These are phyloP conservation scores for Rhodotorula kratochvilovae DNA, from an alignment of 768 basidiomycete species.

Conservation along the genomic window DNA sequence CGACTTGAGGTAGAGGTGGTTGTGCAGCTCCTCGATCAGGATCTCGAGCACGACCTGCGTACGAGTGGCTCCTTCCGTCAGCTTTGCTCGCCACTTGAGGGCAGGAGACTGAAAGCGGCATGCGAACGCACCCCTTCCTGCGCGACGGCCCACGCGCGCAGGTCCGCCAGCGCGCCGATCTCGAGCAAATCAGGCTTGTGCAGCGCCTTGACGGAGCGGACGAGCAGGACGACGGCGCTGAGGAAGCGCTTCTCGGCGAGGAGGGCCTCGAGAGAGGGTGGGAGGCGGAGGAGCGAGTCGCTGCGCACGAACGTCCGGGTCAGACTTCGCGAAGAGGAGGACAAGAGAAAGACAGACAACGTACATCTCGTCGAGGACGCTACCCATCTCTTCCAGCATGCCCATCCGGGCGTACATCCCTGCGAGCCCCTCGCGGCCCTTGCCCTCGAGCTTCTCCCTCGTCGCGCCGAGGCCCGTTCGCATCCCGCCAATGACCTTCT, in stretches of 20 bases:
- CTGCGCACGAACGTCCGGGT: conserved; percentile 50
- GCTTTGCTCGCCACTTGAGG: background rate
- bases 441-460: conserved; percentile 51
- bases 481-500: conserved; percentile 67
- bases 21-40: conserved; percentile 88
- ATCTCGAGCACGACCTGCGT: conserved; percentile 82
- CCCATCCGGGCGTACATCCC: conserved; percentile 85
- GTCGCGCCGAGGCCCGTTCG: conserved; percentile 65
- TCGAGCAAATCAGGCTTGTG: conserved; percentile 89
- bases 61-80: background rate
- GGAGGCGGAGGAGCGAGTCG: conserved; percentile 82
- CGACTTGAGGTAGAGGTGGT: conserved; percentile 92
- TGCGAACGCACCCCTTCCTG: conserved; percentile 72
- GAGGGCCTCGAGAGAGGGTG: conserved; percentile 85
- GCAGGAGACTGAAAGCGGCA: background rate
- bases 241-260: conserved; percentile 91
- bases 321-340: too few relatives aligned
- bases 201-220: conserved; percentile 81
- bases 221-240: conserved; percentile 78
- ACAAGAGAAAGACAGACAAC: conserved; percentile 43
- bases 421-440: conserved; percentile 78
- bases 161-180: conserved; percentile 86
- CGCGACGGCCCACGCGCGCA: conserved; percentile 71
- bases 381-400: conserved; percentile 90
- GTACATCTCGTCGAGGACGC: conserved; percentile 88